Evolutionary conservation across 1,139 yeast genomes (phyloP).

Genomic region (Schizosaccharomyces versatilis): DNA sequence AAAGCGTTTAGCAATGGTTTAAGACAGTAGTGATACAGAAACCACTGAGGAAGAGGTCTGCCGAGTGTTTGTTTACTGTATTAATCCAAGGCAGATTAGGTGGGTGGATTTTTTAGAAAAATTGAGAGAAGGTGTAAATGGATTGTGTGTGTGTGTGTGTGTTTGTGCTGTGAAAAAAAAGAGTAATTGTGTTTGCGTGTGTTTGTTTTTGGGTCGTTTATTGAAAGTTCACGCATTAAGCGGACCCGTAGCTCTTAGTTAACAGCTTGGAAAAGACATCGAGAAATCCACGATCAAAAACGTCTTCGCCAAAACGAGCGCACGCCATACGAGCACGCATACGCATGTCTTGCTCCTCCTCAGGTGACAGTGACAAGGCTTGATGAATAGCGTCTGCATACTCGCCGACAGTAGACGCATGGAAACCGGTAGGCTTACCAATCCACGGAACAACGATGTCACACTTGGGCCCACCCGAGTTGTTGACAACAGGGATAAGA

Average conservation of each 20-base stretch:
- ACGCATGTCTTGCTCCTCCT: background rate
- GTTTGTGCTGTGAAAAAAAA: too few relatives aligned
- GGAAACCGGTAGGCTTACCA: constrained; percentile 15
- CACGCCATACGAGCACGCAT: background rate
- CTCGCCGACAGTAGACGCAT: constrained; percentile 8
- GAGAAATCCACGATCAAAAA: background rate
- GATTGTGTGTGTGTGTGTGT: too few relatives aligned
- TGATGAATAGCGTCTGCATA: constrained; percentile 7
- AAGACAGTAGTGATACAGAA: too few relatives aligned
- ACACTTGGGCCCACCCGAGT: constrained; percentile 78
- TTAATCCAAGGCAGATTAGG: too few relatives aligned
- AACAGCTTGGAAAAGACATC: background rate
- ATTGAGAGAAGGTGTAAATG: too few relatives aligned
- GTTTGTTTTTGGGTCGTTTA: too few relatives aligned
- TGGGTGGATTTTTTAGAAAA: too few relatives aligned
- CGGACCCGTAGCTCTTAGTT: background rate
- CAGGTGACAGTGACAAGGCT: constrained; percentile 3
- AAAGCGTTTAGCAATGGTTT: too few relatives aligned
- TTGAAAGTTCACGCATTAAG: background rate
- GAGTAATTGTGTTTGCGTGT: too few relatives aligned
- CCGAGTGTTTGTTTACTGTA: too few relatives aligned
- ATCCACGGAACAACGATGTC: constrained; percentile 58
- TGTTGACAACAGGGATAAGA: constrained; percentile 70
- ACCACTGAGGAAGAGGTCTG: too few relatives aligned
- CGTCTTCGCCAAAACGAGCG: constrained; percentile 1